A percentile compares a stretch with the other conserved stretches of the same genome.
Evolutionary conservation across 768 basidiomycete species (phyloP).

Genomic region (Royoungia palumana): DNA sequence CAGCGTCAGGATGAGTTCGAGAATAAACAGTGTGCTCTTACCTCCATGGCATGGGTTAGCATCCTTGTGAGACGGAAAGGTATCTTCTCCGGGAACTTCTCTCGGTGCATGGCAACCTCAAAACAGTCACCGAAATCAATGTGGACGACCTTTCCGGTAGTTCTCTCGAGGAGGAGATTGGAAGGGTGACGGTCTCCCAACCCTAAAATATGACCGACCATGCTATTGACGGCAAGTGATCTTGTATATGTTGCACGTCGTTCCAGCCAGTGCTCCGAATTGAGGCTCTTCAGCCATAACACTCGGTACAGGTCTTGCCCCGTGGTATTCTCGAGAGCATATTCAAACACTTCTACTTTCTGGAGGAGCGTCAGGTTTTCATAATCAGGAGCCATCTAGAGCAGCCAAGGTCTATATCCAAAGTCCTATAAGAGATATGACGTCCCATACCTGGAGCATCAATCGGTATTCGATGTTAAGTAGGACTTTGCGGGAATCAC

Average conservation of each 20-base stretch:
- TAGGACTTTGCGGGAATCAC: constrained; percentile 93
- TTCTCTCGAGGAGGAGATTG: constrained; percentile 88
- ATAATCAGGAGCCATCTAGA: constrained; percentile 98
- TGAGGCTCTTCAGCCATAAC: constrained; percentile 91
- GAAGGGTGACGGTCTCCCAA: constrained; percentile 98
- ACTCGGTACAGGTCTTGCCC: constrained; percentile 97
- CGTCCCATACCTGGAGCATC: constrained; percentile 88
- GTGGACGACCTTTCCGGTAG: constrained; percentile 92
- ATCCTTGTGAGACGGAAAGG: constrained; percentile 98
- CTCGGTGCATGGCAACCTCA: constrained; percentile 95
- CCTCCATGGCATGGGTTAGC: constrained; percentile 99
- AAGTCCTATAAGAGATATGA: constrained; percentile 52
- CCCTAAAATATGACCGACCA: constrained; percentile 98
- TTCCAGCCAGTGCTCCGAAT: constrained; percentile 98
- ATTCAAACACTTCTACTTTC: constrained; percentile 99
- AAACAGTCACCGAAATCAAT: constrained; percentile 99
- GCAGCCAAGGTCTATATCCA: constrained; percentile 1
- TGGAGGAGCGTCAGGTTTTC: constrained; percentile 91
- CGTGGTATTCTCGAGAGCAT: constrained; percentile 96
- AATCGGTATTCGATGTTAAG: constrained; percentile 98
- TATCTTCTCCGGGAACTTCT: constrained; percentile 98
- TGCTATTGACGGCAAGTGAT: constrained; percentile 93
- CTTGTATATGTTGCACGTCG: constrained; percentile 94
- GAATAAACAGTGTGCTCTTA: constrained; percentile 34
- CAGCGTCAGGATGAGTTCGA: constrained; percentile 1